Evolutionary conservation across 2,329 filamentous ascomycete genomes (phyloP), one percentile per base, ranked within the genome.

Genomic region (Pyricularia sp.): DNA sequence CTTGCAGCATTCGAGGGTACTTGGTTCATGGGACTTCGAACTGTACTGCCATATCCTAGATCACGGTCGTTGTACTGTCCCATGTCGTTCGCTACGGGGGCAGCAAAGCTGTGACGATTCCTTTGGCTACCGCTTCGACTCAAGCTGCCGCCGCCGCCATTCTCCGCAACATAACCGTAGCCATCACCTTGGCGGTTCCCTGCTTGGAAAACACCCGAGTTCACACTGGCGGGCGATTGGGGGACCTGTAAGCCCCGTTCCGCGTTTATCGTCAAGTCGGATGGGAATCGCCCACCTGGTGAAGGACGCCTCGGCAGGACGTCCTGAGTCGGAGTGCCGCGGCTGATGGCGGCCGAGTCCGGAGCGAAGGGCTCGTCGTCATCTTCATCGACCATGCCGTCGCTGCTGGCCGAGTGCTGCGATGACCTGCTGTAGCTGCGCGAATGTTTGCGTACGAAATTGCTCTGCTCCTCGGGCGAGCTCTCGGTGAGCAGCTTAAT

Each of bases 251-350:
- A 89, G 84, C 91, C 90, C 83, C 92, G 89, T 77, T 88, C 81
- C 71, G 85, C 83, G 79, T 93, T 91, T 78, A 97, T 86, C 82
- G 93, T 89, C 75, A 98, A 84, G 84, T 97, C 94, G 81, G 92
- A 96, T 81, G 94, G 94, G 83, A 99, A 99, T 80, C 94, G 89
- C 84, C 94, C 94, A 89, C 94, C 94, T 89, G 93, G 90, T 86
- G 92, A 88, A 77, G 92, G 92, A 79, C 93, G 89, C 79, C 86
- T 86, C 74, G 86, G 83, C 73, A 80, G 78, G 68, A 78, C 77
- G 70, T 86, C 84, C 75, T 84, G 81, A 72, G 80, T 83, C 71
- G 81, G 81, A 73, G 79, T 81, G 70, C 81, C 81, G 72, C 78
- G 82, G 71, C 84, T 77, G 69, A 81, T 81, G 74, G 88, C 86